Evolutionary conservation across 2,329 filamentous ascomycete species (phyloP), one percentile per base, ranked within the genome.

Genomic region (Fulvia fulva): DNA sequence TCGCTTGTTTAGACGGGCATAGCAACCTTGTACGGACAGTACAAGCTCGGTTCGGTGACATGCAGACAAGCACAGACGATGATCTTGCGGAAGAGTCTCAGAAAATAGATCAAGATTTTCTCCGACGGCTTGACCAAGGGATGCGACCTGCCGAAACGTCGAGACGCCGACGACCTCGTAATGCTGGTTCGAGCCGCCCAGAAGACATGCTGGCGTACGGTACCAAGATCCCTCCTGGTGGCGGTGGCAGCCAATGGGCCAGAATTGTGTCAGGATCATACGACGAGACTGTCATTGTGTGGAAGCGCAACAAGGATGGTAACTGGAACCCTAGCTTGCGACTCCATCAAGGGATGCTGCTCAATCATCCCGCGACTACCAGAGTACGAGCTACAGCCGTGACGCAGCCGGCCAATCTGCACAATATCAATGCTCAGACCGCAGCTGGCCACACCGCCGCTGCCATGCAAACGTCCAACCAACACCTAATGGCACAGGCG

Each of bases 191-290:
- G 62, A 83, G 83, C 37, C 82, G 86, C 46, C 90, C 90, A 0
- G 83, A 87, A 53, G 86, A 94, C 62, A 87, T 96, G 46, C 86
- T 86, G 56, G 88, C 90, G 0, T 85, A 90, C 51, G 92, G 92
- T 0, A 90, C 92, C 16, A 94, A 90, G 70, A 80, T 97, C 2
- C 93, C 93, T 1, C 92, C 93, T 0, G 93, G 93, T 12, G 92
- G 93, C 23, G 93, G 93, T 41, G 91, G 93, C 25, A 90, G 90
- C 68, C 87, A 83, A 65, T 97, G 93, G 78, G 91, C 89, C 9
- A 87, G 92, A n/a, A 99, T 99, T 59, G 91, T 99, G 3, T 97
- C 92, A 6, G 94, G 94, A 2, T 96, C 91, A 0, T 99, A 99
- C 67, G 94, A 99, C 66, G 91, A 96, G 76, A 92, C 87, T 11